Conservation (phyloP, 1,284 basidiomycete genomes). For the Apiotrichum brassicae region DNA sequence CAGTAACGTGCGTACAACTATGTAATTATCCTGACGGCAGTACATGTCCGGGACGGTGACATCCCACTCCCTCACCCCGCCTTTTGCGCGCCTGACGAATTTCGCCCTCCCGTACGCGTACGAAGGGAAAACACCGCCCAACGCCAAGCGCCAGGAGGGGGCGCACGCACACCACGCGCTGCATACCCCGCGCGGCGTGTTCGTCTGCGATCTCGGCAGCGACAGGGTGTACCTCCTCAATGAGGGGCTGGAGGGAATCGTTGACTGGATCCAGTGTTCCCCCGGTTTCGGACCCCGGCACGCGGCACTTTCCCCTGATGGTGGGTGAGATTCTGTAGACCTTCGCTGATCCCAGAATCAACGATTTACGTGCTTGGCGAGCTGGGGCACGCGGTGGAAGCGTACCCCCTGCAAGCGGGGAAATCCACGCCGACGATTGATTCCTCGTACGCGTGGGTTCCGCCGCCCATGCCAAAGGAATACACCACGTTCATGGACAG, state of each 20-base stretch:
- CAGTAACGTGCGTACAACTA: conserved; percentile 30
- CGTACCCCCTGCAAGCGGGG: conserved; percentile 28
- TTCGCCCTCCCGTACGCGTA: conserved; percentile 33
- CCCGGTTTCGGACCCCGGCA: conserved; percentile 42
- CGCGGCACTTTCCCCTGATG: conserved; percentile 30
- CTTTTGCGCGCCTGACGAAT: not conserved
- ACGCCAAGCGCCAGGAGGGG: conserved; percentile 40
- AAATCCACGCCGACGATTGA: conserved; percentile 18
- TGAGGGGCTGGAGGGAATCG: conserved; percentile 23
- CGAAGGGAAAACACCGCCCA: conserved; percentile 25
- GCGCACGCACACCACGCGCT: conserved; percentile 43
- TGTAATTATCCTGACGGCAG: conserved; percentile 7
- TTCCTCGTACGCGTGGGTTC: conserved; percentile 10
- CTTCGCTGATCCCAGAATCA: conserved; percentile 21
- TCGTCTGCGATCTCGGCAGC: conserved; percentile 41
- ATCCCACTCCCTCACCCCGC: not conserved
- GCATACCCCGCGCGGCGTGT: conserved; percentile 35
- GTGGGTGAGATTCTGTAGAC: conserved; percentile 22
- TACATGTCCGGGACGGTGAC: conserved; percentile 33
- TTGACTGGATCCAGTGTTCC: conserved; percentile 32
- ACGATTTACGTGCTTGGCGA: conserved; percentile 44
- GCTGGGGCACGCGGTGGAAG: conserved; percentile 31
- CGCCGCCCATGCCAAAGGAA: conserved; percentile 23
- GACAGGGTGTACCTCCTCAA: conserved; percentile 40
- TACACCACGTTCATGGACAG: conserved; percentile 30